Evolutionary conservation across 2,329 filamentous ascomycete species (phyloP).

Genomic region (Talaromyces sp.): DNA sequence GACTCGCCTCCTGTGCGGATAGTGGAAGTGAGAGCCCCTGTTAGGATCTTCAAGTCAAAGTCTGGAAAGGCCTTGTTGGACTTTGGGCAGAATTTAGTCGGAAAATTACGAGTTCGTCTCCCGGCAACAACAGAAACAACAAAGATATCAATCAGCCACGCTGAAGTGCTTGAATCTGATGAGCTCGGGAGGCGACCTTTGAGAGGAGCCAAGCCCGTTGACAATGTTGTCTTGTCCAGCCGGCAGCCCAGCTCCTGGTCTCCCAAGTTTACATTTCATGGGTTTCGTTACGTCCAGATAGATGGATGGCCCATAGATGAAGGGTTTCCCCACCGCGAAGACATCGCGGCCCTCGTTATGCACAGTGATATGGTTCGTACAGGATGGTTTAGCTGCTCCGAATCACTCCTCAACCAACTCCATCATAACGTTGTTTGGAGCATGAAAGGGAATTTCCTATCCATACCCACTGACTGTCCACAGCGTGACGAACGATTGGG

Average conservation of each 20-base stretch:
- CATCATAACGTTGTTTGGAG: slow-evolving; percentile 56
- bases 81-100: no score
- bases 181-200: slow-evolving; percentile 43
- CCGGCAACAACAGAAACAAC: no score
- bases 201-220: slow-evolving; percentile 38
- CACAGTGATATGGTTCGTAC: background rate
- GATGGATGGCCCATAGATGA: slow-evolving; percentile 39
- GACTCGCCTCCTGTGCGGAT: no score
- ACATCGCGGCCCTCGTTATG: slow-evolving; percentile 14
- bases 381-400: slow-evolving; percentile 39
- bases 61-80: no score
- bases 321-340: background rate
- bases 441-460: slow-evolving; percentile 58
- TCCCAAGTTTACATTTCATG: slow-evolving; percentile 51
- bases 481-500: slow-evolving; percentile 55
- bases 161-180: slow-evolving; percentile 51
- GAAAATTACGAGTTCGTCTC: slow-evolving; percentile 8
- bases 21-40: no score
- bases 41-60: no score
- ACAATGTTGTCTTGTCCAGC: slow-evolving; percentile 35
- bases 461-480: slow-evolving; percentile 57
- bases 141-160: slow-evolving; percentile 31
- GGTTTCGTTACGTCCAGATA: slow-evolving; percentile 51
- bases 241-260: slow-evolving; percentile 31
- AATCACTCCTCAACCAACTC: slow-evolving; percentile 52